Evolutionary conservation across 768 basidiomycete genomes (phyloP).

Genomic region (Dioszegia hungarica): DNA sequence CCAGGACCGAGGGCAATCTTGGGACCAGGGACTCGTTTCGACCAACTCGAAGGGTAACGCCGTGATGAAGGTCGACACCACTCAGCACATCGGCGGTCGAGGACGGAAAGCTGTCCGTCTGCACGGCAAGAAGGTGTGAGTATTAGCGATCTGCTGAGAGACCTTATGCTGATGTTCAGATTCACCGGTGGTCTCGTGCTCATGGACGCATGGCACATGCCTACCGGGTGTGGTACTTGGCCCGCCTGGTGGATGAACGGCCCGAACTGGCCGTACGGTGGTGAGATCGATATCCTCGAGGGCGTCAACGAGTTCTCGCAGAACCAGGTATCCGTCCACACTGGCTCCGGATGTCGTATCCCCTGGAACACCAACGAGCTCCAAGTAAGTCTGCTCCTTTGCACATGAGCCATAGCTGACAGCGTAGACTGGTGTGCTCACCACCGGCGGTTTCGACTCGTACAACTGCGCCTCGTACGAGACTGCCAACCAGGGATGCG

Average conservation of each 20-base stretch:
- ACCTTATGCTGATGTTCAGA: conserved; percentile 40
- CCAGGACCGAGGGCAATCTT: conserved; percentile 54
- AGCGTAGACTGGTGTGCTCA: conserved; percentile 26
- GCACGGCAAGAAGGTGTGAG: conserved; percentile 50
- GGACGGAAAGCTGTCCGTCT: conserved; percentile 76
- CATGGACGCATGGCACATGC: conserved; percentile 83
- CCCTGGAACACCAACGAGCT: conserved; percentile 22
- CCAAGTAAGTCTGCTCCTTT: neutral
- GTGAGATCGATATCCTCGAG: conserved; percentile 53
- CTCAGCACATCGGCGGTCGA: conserved; percentile 58
- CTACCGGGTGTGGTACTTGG: conserved; percentile 83
- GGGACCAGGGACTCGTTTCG: conserved; percentile 56
- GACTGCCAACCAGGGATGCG: conserved; percentile 57
- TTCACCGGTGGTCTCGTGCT: conserved; percentile 64
- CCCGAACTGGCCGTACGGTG: conserved; percentile 49
- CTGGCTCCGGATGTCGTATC: conserved; percentile 51
- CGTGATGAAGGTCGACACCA: conserved; percentile 84
- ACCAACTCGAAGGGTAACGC: conserved; percentile 70
- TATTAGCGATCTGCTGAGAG: conserved; percentile 43
- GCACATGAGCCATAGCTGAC: neutral
- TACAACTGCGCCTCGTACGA: conserved; percentile 45
- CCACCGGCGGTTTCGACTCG: conserved; percentile 45
- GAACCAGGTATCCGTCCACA: conserved; percentile 54
- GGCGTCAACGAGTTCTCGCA: conserved; percentile 52
- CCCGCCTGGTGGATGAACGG: conserved; percentile 61